Base-by-base conservation (phyloP, 106 monocot species). In the Hemerocallis citrina region DNA sequence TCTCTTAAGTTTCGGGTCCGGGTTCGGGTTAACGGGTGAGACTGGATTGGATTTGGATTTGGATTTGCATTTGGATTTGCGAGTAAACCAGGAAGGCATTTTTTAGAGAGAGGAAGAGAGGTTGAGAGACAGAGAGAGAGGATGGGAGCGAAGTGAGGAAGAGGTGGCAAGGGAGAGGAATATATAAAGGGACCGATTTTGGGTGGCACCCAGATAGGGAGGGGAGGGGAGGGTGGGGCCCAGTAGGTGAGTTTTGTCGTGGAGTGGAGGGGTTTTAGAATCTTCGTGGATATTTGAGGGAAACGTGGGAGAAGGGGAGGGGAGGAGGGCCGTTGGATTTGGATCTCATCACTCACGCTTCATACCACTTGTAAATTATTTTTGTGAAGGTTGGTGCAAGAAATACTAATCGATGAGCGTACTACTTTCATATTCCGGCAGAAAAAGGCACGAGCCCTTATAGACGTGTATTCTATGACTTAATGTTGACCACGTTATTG, bases 21-120 rank as follows among this genome's bases (percentile, higher is more conserved):
- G 23, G n/a, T 70, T 45, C 20, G 31, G 55, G 55, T 20, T 46
- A n/a, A n/a, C 46, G 46, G 46, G n/a, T n/a, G n/a, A n/a, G n/a
- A n/a, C n/a, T n/a, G n/a, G n/a, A n/a, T n/a, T n/a, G n/a, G n/a
- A n/a, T n/a, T n/a, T n/a, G n/a, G 72, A 28, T 27, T 67, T 74
- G 22, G 79, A 57, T 27, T 68, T 78, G 9, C 70, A 66, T 29
- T 68, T 80, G 12, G 66, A 64, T 54, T 71, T 85, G 61, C 78
- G 57, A 48, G 72, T 67, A 85, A 85, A 89, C 89, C 89, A 85
- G 4, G 68, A 50, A 25, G 84, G 81, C 89, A 89, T 89, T n/a
- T n/a, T n/a, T n/a, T n/a, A n/a, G n/a, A n/a, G n/a, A 60, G 42
- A 12, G 20, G 12, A 7, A 43, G 19, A 16, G 24, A 40, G 37